Percentiles rank a stretch among this genome's conserved stretches.
Evolutionary conservation across 106 monocot genomes (phyloP).

Genomic region (Dendrobium officinale): DNA sequence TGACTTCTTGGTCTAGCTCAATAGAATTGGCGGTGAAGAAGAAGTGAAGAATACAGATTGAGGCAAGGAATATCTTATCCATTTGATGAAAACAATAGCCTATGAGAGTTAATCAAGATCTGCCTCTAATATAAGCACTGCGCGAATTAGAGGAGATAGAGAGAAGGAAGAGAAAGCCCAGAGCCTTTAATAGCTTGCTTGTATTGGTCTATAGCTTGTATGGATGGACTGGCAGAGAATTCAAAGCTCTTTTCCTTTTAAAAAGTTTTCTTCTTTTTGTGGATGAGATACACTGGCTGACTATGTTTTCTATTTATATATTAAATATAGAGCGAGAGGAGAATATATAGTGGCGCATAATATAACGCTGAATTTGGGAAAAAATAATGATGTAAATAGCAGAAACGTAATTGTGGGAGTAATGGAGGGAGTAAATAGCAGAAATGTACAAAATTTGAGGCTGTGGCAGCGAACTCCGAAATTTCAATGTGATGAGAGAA

Average conservation of each 20-base stretch:
- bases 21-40: not conserved
- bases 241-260: not conserved
- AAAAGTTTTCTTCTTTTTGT: too few relatives aligned
- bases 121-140: not conserved
- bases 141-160: not conserved
- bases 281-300: too few relatives aligned
- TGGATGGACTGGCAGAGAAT: not conserved
- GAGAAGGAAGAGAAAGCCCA: not conserved
- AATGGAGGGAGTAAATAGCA: too few relatives aligned
- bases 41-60: not conserved
- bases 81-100: not conserved
- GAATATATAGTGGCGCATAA: too few relatives aligned
- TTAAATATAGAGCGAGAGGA: too few relatives aligned
- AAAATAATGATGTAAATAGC: too few relatives aligned
- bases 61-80: not conserved
- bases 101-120: not conserved
- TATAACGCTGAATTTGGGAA: too few relatives aligned
- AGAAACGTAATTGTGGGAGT: too few relatives aligned
- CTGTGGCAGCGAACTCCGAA: too few relatives aligned
- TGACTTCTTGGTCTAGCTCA: slow-evolving; percentile 10
- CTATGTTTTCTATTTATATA: too few relatives aligned
- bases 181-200: not conserved
- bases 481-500: too few relatives aligned
- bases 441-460: too few relatives aligned
- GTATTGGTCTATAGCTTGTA: not conserved